Evolutionary conservation across 2,329 filamentous ascomycete genomes (phyloP), one percentile per base, ranked within the genome.

Genomic region (Harringtonia lauricola): DNA sequence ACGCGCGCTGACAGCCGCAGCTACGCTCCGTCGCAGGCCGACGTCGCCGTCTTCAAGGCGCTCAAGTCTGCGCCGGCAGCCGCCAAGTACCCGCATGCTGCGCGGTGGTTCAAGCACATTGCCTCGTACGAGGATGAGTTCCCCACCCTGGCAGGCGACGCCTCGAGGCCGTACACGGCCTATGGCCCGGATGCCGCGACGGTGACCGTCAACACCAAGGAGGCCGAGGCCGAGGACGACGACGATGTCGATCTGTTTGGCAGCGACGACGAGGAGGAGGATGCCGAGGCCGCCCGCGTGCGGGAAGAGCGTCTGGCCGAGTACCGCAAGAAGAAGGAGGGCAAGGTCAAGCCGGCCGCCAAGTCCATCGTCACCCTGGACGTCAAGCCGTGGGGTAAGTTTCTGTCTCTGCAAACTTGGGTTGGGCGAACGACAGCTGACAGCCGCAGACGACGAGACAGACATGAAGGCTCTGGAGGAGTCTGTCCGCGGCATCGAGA

Each of bases 101-200:
- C 86, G 63, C 84, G 92, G 68, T 98, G 92, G 92, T 95, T 95
- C 81, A 95, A 94, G 80, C 90, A 98, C 80, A 86, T 95, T 63
- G 79, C 85, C 65, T 84, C 85, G 57, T 95, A 86, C 73, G 82
- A 94, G 76, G 76, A 83, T 55, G 90, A 96, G 68, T 96, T 96
- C 74, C 74, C 83, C 59, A 84, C 81, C 53, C 85, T 98, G 42
- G 78, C 87, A 47, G 92, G 92, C 66, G 90, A 96, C 71, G 79
- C 89, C 57, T 83, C 84, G 66, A 88, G 92, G 75, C 74, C 83
- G 55, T 86, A 83, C 74, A 89, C 85, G 58, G 77, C 82, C 64
- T 96, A 96, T 72, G 92, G 92, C 60, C 92, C 92, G 52, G 89
- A 94, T 59, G 73, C 71, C 51, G 66, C 72, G 50, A 83, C 86